These are phyloP conservation scores for Gillenia trifoliata DNA, from an alignment of 306 rosid genomes.

Conservation along the genomic window DNA sequence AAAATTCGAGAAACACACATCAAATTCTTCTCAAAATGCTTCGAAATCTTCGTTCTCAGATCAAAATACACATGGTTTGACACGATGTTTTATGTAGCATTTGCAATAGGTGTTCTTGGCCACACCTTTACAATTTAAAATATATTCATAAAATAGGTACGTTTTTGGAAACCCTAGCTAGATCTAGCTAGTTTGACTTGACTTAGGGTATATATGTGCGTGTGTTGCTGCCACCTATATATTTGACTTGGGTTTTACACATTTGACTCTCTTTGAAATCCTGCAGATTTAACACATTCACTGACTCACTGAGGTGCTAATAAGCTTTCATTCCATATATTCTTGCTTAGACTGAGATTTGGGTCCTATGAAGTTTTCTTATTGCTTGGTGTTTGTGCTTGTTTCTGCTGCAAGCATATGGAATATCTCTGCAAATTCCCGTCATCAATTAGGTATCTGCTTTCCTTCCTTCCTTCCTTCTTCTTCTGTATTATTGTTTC, in stretches of 20 bases:
- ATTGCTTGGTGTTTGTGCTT: constrained; percentile 17
- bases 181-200: background rate
- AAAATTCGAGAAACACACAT: background rate
- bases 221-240: background rate
- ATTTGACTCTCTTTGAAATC: background rate
- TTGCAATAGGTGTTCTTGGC: background rate
- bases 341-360: constrained; percentile 1
- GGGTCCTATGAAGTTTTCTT: constrained; percentile 5
- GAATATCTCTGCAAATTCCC: background rate
- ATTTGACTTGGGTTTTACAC: constrained; percentile 4
- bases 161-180: background rate
- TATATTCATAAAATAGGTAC: background rate
- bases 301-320: background rate
- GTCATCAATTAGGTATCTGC: background rate
- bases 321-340: background rate
- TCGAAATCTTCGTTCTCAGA: constrained; percentile 6
- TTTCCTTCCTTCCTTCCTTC: background rate
- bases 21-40: constrained; percentile 1
- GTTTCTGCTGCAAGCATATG: constrained; percentile 17
- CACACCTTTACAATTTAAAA: background rate
- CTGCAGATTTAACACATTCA: background rate
- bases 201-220: background rate
- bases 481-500: background rate
- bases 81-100: constrained; percentile 2
- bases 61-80: constrained; percentile 15